These are phyloP conservation scores for Coccomyxa sp. DNA, from an alignment of 139 green algal species.

Conservation along the genomic window DNA sequence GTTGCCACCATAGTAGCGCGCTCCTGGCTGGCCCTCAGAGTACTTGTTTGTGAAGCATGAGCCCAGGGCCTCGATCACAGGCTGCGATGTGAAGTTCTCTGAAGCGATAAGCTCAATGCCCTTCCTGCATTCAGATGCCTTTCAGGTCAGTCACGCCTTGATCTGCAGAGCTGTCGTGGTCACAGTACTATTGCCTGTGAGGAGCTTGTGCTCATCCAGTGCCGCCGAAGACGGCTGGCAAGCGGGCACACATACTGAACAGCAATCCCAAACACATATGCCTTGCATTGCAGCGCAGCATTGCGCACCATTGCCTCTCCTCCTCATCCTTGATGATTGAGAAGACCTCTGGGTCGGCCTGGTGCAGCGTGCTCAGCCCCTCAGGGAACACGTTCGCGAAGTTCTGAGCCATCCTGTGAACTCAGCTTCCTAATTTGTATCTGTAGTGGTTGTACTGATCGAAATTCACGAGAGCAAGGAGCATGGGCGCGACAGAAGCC, in stretches of 20 bases:
- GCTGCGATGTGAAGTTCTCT: conserved; percentile 94
- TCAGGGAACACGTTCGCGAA: conserved; percentile 82
- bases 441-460: too few species aligned
- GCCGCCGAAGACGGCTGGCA: background rate
- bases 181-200: background rate
- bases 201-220: background rate
- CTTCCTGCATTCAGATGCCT: conserved; percentile 62
- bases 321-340: conserved; percentile 94
- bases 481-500: too few species aligned
- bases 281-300: too few species aligned
- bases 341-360: conserved; percentile 89
- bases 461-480: too few species aligned
- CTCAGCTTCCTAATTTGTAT: background rate
- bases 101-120: conserved; percentile 98
- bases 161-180: background rate
- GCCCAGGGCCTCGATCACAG: conserved; percentile 93
- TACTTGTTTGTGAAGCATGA: conserved; percentile 99
- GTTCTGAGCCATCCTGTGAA: background rate
- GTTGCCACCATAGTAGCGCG: conserved; percentile 97
- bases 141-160: background rate
- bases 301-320: conserved; percentile 83
- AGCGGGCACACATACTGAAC: background rate
- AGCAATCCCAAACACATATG: background rate
- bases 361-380: conserved; percentile 52
- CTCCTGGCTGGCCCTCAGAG: conserved; percentile 89